Percentiles rank a stretch among this genome's conserved stretches.
These are phyloP conservation scores for Pseudoneurospora amorphoporcata DNA, from an alignment of 495 filamentous ascomycete genomes.

Conservation along the genomic window DNA sequence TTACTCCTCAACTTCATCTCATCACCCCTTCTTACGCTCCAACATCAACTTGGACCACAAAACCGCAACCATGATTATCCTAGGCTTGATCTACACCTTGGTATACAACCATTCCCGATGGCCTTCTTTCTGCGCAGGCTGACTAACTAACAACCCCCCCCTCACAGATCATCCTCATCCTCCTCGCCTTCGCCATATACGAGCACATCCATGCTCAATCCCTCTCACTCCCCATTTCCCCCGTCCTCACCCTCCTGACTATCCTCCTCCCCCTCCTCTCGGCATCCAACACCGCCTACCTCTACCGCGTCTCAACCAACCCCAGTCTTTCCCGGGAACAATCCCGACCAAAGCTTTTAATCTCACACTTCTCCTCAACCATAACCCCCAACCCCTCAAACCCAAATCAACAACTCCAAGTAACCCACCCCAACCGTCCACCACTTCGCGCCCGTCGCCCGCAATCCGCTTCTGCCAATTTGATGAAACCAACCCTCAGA, in stretches of 20 bases:
- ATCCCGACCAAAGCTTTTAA: neutral
- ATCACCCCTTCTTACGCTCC: neutral
- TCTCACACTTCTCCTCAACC: conserved; percentile 13
- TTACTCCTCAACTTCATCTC: neutral
- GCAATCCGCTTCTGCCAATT: neutral
- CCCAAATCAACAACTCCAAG: conserved; percentile 30
- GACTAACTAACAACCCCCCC: neutral
- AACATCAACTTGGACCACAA: neutral
- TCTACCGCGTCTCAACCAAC: conserved; percentile 7
- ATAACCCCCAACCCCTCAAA: conserved; percentile 25
- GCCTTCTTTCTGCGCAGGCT: neutral
- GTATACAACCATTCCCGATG: neutral
- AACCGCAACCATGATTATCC: neutral
- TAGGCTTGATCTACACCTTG: conserved; percentile 2
- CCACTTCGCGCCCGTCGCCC: conserved; percentile 37
- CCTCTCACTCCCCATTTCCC: conserved; percentile 43
- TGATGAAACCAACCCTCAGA: conserved; percentile 9
- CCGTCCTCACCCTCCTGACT: conserved; percentile 35
- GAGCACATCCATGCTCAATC: conserved; percentile 34
- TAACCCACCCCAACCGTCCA: conserved; percentile 12
- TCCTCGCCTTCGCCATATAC: conserved; percentile 30
- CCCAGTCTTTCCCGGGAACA: neutral
- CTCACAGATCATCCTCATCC: conserved; percentile 11
- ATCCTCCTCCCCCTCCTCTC: conserved; percentile 43
- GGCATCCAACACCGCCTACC: conserved; percentile 24